phyloP scores from a whole-genome alignment of 1,139 yeast genomes.

The Protomyces macrosporus region DNA sequence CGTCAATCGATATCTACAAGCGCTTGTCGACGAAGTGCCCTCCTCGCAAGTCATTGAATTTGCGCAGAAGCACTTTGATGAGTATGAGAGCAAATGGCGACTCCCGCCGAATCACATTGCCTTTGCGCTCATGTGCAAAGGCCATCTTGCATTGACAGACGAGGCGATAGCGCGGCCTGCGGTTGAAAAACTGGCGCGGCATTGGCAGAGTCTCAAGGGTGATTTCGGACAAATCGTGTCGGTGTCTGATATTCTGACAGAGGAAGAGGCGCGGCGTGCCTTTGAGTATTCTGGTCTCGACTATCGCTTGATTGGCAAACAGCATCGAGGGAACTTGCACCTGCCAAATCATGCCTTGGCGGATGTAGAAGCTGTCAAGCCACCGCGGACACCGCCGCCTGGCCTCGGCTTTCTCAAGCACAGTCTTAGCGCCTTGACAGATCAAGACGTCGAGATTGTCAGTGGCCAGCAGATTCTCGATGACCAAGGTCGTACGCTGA shows the following conservation, averaged over 20 bases:
- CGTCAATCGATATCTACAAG: constrained; percentile 48
- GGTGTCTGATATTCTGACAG: constrained; percentile 65
- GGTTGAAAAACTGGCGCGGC: constrained; percentile 28
- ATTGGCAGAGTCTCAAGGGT: constrained; percentile 7
- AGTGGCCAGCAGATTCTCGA: constrained; percentile 34
- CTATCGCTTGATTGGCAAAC: constrained; percentile 43
- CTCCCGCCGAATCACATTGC: constrained; percentile 31
- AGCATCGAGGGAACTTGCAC: constrained; percentile 16
- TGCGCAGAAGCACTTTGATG: constrained; percentile 34
- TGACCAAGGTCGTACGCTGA: constrained; percentile 40
- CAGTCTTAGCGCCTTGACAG: constrained; percentile 27
- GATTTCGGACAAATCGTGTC: constrained; percentile 45
- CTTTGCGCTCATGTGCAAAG: constrained; percentile 38
- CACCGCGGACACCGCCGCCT: constrained; percentile 33
- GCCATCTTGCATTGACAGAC: constrained; percentile 33
- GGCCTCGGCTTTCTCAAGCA: constrained; percentile 34
- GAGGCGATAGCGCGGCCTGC: constrained; percentile 36
- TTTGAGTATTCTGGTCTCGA: constrained; percentile 39
- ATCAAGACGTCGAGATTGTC: constrained; percentile 53
- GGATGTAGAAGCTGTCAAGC: constrained; percentile 47
- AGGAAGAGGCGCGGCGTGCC: constrained; percentile 53
- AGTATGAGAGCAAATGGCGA: constrained; percentile 35
- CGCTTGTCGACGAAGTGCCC: constrained; percentile 43
- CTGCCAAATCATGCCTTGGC: constrained; percentile 22
- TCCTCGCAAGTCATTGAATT: constrained; percentile 36